Base-by-base conservation (phyloP, 2,329 filamentous ascomycete species). In the Colletotrichum noveboracense region DNA sequence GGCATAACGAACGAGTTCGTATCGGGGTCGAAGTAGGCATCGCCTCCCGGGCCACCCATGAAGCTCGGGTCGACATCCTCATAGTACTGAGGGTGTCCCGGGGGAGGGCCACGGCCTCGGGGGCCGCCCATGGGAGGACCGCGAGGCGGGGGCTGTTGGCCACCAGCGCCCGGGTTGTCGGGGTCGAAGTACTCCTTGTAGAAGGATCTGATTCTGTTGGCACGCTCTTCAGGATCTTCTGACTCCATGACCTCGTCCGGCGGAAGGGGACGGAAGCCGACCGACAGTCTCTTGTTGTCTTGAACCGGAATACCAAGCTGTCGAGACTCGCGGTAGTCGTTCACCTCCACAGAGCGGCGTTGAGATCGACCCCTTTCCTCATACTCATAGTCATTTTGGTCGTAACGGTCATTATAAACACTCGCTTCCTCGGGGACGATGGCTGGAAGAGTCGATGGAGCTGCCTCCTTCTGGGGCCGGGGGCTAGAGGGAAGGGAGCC, bases 151-250 rank as follows among this genome's bases (percentile, higher is more conserved):
- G 60, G 36, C 61, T 56, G 65, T 24, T 56, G 52, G 32, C 65
- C 70, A 60, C 64, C 61, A 6, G 43, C 70, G 24, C 66, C 92
- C 94, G 75, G 89, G 92, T 76, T 76, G 56, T 98, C 96, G 32
- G 73, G 73, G 79, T 98, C 97, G 80, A 99, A 99, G 87, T 99
- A 99, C 83, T 99, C 97, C 87, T 98, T 98, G 88, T 99, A 99
- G 88, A 99, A 99, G 6, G 97, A 99, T 83, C 97, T 92, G 79
- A 99, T 99, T 74, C 97, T 93, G 88, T 98, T 98, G 78, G 97
- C 97, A 80, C 97, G 93, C 81, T 96, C 93, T 84, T 98, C 97
- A 0, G 97, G 96, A 82, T 98, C 96, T 82, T 98, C 97, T 5
- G 93, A 91, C 58, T 93, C 92, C 34, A 89, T 90, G 70, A 95